These are phyloP conservation scores for Petunia secreta DNA, from an alignment of 257 asterid species.

Conservation along the genomic window DNA sequence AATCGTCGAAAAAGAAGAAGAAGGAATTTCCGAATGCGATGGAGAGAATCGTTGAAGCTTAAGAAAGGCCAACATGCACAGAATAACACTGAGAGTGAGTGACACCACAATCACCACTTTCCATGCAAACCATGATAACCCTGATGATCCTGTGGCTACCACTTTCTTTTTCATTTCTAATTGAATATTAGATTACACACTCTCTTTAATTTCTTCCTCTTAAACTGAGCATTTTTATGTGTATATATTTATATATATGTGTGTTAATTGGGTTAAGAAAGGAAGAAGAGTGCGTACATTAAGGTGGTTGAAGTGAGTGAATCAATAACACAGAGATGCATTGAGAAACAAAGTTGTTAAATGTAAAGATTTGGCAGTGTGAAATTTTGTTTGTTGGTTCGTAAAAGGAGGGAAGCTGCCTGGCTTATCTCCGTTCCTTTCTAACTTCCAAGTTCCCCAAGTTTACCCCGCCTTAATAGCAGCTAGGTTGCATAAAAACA, in stretches of 20 bases:
- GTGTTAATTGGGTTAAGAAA: neutral
- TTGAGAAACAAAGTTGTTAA: neutral
- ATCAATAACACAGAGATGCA: neutral
- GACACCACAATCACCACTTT: slow-evolving; percentile 55
- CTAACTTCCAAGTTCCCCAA: neutral
- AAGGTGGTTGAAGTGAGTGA: neutral
- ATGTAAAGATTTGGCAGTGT: neutral
- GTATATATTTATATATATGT: neutral
- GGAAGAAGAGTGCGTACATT: neutral
- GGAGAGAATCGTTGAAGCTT: slow-evolving; percentile 62
- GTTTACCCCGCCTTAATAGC: neutral
- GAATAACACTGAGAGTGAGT: slow-evolving; percentile 35
- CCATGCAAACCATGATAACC: slow-evolving; percentile 59
- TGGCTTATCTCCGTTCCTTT: no score
- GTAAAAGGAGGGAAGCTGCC: neutral
- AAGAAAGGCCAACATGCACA: slow-evolving; percentile 57
- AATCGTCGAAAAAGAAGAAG: slow-evolving; percentile 30
- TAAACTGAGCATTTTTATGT: neutral
- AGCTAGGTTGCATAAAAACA: neutral
- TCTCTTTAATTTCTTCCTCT: no score
- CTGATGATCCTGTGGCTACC: neutral
- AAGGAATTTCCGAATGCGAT: slow-evolving; percentile 21
- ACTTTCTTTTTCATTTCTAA: slow-evolving; percentile 18
- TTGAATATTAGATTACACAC: neutral
- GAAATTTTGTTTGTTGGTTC: neutral